Evolutionary conservation across 441 rosid genomes (phyloP).

Genomic region (Breynia disticha): DNA sequence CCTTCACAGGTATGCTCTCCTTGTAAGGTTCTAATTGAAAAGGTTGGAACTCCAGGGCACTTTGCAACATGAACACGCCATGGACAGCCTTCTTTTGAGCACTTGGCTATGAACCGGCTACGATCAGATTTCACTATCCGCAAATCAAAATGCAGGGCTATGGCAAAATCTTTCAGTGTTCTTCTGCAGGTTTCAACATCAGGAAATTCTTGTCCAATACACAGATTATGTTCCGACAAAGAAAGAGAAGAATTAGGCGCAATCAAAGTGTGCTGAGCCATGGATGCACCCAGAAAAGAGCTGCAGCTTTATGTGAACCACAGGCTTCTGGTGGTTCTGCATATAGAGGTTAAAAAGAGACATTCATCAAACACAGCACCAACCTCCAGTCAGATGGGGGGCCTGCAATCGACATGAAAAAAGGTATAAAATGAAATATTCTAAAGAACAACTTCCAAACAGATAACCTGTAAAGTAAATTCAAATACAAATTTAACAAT

Average conservation of each 20-base stretch:
- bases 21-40: constrained; percentile 76
- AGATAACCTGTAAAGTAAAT: too few relatives aligned
- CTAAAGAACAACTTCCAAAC: too few relatives aligned
- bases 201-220: constrained; percentile 80
- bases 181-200: constrained; percentile 97
- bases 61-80: constrained; percentile 98
- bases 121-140: constrained; percentile 95
- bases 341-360: constrained; percentile 11
- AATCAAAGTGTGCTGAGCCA: constrained; percentile 51
- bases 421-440: too few relatives aligned
- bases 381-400: too few relatives aligned
- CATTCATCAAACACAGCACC: constrained; percentile 5
- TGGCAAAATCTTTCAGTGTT: constrained; percentile 78
- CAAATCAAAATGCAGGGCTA: constrained; percentile 86
- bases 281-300: constrained; percentile 24
- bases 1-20: constrained; percentile 94
- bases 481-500: too few relatives aligned
- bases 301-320: constrained; percentile 17
- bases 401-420: too few relatives aligned
- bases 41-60: constrained; percentile 83
- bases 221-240: constrained; percentile 41
- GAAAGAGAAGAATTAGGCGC: constrained; percentile 42
- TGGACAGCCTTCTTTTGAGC: constrained; percentile 95
- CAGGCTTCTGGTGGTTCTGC: constrained; percentile 21
- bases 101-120: constrained; percentile 90